Base-by-base conservation (phyloP, 1,284 basidiomycete species). In the Trichosporon sp. region DNA sequence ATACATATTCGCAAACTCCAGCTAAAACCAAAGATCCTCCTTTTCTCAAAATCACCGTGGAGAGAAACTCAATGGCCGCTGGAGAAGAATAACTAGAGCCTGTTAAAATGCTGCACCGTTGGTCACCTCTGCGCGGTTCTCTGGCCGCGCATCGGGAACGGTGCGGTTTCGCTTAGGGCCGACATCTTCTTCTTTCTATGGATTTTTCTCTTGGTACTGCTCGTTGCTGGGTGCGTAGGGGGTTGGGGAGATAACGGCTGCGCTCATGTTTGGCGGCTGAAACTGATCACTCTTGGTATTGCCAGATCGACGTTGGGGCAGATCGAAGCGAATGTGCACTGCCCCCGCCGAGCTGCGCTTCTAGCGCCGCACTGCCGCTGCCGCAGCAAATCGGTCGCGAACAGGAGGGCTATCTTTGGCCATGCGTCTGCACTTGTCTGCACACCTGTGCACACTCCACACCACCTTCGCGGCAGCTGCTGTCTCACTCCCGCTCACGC, bases 101-200 rank as follows among this genome's bases (percentile, higher is more conserved):
- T 72, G 70, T 78, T 79, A 75, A 78, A 81, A 81, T 81, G 76
- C 77, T 70, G 76, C 74, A 73, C 61, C 70, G 67, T 63, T 66
- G 71, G 43, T 59, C 73, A 26, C 63, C 68, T 64, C n/a, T 35
- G 48, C 64, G 16, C 31, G 64, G 63, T 69, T 73, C 70, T 68
- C 70, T 59, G 56, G 26, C 59, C 46, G 66, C 63, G 66, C 65
- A 59, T 51, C 51, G 73, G 73, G 67, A 65, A 63, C 68, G 75
- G 70, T 71, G 31, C 31, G 59, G 80, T 79, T 83, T 83, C 81
- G 81, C 81, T 83, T 83, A 76, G 74, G 80, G 80, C 80, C 38
- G 26, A 83, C 78, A 83, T 68, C 10, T 51, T 67, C 12, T 21
- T 35, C 32, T 11, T 11, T 16, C 35, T 56, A 65, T 56, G 46